Evolutionary conservation across 495 filamentous ascomycete species (phyloP), one percentile per base, ranked within the genome.

Genomic region (Massariosphaeria phaeospora): DNA sequence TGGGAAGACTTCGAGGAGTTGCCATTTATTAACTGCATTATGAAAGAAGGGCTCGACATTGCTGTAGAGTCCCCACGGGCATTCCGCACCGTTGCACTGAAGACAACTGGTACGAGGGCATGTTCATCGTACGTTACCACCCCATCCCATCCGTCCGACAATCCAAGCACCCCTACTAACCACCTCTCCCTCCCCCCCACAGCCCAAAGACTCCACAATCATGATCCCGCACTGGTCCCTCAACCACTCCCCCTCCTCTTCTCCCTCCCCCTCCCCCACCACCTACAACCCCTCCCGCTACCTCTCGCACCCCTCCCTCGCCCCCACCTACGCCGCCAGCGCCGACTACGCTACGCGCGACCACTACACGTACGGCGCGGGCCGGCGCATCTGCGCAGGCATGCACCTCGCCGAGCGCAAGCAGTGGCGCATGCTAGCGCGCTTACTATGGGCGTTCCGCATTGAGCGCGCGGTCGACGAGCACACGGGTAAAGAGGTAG

Each of bases 311-410:
- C 38, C 38, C 5, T 34, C 41, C 3, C 48, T 64, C 31, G 70
- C 55, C 5, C 71, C n/a, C 13, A 45, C 48, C 3, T 57, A 57
- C 29, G 53, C 53, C 4, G 18, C 10, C 12, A 34, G 23, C 55
- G 63, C 68, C 1, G 62, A 75, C n/a, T 72, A 75, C n/a, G 12
- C 27, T 25, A 67, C 71, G 58, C 72, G 74, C 25, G 74, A 76
- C 40, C 72, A 74, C 44, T 72, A 74, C 29, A 68, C 67, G 0
- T 85, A 82, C 57, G 81, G 82, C 2, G 79, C 76, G 6, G 83
- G 83, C 0, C 72, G 81, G 3, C 71, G 82, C 0, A 70, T 80
- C 17, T 85, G 83, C 59, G 75, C 79, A 0, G 82, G 81, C 0
- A 76, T 77, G 0, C 68, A 78, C 33, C 63, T 85, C 3, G 82